Evolutionary conservation across 2,329 filamentous ascomycete genomes (phyloP).

Genomic region (Talaromyces rugulosus): DNA sequence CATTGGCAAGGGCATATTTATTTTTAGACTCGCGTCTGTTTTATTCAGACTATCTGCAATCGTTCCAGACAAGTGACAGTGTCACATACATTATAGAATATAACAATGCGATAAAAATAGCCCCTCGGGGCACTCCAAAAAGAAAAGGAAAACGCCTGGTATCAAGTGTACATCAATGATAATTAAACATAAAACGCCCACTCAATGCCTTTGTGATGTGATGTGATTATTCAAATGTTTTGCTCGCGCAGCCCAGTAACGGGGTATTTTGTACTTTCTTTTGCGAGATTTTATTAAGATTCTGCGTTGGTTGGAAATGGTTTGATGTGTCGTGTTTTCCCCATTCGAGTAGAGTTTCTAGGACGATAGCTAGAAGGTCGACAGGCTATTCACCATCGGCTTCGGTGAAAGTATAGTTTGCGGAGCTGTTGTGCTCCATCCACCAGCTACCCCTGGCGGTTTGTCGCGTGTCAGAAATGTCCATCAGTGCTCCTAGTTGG

Average conservation of each 20-base stretch:
- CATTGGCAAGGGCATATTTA: not conserved
- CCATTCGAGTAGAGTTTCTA: too few species aligned
- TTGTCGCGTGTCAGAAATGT: too few species aligned
- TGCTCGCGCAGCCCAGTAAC: not conserved
- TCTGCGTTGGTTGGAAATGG: too few species aligned
- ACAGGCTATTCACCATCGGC: too few species aligned
- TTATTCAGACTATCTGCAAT: not conserved
- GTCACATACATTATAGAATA: not conserved
- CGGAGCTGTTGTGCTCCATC: too few species aligned
- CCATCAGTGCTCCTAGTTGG: too few species aligned
- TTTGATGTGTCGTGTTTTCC: too few species aligned
- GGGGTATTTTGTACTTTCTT: not conserved
- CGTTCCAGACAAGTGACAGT: not conserved
- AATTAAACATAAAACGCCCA: conserved; percentile 6
- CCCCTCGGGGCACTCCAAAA: not conserved
- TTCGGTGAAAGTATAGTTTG: too few species aligned
- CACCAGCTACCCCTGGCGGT: too few species aligned
- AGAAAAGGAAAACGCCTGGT: not conserved
- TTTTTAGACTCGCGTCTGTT: not conserved
- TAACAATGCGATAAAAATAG: not conserved
- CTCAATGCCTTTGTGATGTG: not conserved
- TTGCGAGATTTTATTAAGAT: too few species aligned
- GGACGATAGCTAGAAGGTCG: too few species aligned
- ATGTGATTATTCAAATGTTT: not conserved
- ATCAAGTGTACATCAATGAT: not conserved